Evolutionary conservation across 148 eudicot species (phyloP), one percentile per base, ranked within the genome.

Genomic region (Dysphania ambrosioides): DNA sequence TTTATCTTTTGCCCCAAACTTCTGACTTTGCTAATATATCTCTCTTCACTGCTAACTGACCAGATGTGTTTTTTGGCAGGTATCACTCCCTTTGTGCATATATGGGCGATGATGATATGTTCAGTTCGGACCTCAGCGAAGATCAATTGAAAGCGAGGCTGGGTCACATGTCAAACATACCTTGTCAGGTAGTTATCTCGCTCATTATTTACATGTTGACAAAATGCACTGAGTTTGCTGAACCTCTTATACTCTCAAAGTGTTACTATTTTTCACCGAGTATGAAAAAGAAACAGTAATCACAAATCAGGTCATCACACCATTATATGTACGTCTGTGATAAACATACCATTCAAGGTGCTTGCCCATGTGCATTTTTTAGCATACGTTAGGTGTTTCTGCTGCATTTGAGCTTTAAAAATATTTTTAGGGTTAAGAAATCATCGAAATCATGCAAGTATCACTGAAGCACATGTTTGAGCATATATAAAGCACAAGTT

Each of bases 31-130:
- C n/a, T n/a, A n/a, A 38, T 13, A 21, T 19, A 3, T 41, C 29
- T 65, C 44, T 24, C 21, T 63, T 53, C 19, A 26, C 42, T 29
- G 59, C 63, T 42, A 30, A 55, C 58, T 75, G 61, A 79, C 24
- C 27, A n/a, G 51, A 75, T 68, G 47, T 74, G 40, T 36, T 59
- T 6, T n/a, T 80, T 78, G 81, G 85, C 73, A 95, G 99, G 86
- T 92, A 75, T 80, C 86, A 90, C 77, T 95, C 99, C 70, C 91
- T 95, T 62, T 90, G 83, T 80, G 96, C 93, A 26, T 92, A 90
- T 84, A 95, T 87, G 86, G 99, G 99, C 44, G 97, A 92, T 13
- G 97, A 95, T 83, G 99, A 95, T 83, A 82, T 95, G 91, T 95
- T 95, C 79, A 95, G 99, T 82, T 95, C 99, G 68, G 97, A 95